Percentiles rank a stretch among this genome's conserved stretches.
Conservation (phyloP, 768 basidiomycete genomes). For the Podaxis sp. region DNA sequence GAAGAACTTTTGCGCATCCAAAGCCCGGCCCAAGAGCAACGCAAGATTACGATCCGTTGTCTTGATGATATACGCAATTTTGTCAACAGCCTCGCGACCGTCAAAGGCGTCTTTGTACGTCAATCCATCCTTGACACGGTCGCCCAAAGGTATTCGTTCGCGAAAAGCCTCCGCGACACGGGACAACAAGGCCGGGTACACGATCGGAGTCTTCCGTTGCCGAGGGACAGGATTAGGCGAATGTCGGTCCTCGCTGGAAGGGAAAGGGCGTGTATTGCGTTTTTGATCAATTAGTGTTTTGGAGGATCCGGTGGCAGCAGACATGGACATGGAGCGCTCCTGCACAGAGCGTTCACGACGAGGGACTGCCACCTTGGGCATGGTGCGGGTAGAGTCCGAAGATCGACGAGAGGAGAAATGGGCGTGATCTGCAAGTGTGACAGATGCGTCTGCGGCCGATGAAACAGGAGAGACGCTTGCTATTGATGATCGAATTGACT, state of each 20-base stretch:
- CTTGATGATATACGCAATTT: constrained; percentile 97
- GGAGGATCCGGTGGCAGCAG: constrained; percentile 51
- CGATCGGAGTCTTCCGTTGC: constrained; percentile 63
- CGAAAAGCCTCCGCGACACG: constrained; percentile 93
- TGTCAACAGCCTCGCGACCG: constrained; percentile 95
- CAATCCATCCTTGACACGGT: constrained; percentile 91
- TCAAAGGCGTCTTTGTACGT: constrained; percentile 97
- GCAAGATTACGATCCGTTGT: constrained; percentile 97
- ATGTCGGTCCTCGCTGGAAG: constrained; percentile 34
- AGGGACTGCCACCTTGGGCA: constrained; percentile 46
- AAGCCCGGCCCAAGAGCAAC: constrained; percentile 87
- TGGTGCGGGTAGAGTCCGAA: constrained; percentile 65
- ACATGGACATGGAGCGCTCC: constrained; percentile 79
- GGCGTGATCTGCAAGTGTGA: constrained; percentile 32
- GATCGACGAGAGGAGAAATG: constrained; percentile 50
- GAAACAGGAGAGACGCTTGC: constrained; percentile 29
- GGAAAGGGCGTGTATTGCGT: constrained; percentile 28
- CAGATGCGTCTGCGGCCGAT: constrained; percentile 31
- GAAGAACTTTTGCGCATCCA: constrained; percentile 98
- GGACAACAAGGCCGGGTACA: constrained; percentile 96
- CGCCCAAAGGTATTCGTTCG: constrained; percentile 70
- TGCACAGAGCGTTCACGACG: constrained; percentile 61
- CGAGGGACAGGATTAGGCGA: constrained; percentile 40
- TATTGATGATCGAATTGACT: constrained; percentile 41
- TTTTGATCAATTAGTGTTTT: constrained; percentile 44